phyloP scores from a whole-genome alignment of 2,329 filamentous ascomycete genomes.

The Balansia obtecta region DNA sequence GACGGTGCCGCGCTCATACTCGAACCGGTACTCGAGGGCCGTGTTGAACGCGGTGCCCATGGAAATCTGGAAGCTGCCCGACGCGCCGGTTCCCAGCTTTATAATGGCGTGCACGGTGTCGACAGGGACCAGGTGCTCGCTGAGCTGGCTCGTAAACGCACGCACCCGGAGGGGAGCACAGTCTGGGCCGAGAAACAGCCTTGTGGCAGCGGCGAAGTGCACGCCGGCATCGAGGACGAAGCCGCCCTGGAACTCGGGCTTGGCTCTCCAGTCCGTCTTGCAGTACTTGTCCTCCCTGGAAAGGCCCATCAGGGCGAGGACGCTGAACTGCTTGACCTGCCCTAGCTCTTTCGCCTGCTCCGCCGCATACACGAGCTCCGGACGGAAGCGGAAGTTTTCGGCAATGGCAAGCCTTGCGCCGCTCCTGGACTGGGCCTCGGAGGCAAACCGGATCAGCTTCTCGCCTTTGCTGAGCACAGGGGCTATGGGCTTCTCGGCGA shows the following conservation, averaged over 20 bases:
- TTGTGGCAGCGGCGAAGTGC: constrained; percentile 53
- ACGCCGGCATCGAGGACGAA: constrained; percentile 68
- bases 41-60: constrained; percentile 39
- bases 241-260: constrained; percentile 59
- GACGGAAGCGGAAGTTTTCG: constrained; percentile 60
- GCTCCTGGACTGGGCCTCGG: background rate
- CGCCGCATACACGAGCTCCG: constrained; percentile 40
- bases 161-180: constrained; percentile 27
- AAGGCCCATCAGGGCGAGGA: constrained; percentile 6
- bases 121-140: constrained; percentile 47
- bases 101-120: constrained; percentile 53
- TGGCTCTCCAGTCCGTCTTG: constrained; percentile 51
- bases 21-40: constrained; percentile 42
- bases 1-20: constrained; percentile 45
- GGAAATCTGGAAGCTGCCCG: constrained; percentile 44
- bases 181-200: constrained; percentile 39
- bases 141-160: constrained; percentile 43
- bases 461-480: constrained; percentile 37
- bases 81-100: constrained; percentile 37
- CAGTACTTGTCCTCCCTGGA: constrained; percentile 29
- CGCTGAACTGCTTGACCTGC: constrained; percentile 33
- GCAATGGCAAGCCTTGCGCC: constrained; percentile 42
- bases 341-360: constrained; percentile 23
- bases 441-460: constrained; percentile 24
- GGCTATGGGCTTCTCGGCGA: constrained; percentile 59